Conservation (phyloP, 805 yeast species). For the Yamadazyma laniorum region DNA sequence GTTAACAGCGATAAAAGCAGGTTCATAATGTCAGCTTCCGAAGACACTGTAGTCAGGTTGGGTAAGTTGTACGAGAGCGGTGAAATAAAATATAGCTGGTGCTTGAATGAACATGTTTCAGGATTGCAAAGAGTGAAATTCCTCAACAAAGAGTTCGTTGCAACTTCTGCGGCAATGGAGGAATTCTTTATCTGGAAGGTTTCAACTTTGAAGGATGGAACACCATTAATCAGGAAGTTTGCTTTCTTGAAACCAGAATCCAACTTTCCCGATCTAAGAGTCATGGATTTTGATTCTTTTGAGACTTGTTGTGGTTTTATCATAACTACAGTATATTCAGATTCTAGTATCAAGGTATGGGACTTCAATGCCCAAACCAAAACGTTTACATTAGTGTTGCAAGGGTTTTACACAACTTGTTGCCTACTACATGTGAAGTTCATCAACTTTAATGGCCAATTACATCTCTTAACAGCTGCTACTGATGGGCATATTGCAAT, state of each 20-base stretch:
- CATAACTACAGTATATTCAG: conserved; percentile 76
- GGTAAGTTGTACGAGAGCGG: conserved; percentile 44
- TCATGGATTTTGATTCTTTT: conserved; percentile 75
- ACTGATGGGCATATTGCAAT: conserved; percentile 79
- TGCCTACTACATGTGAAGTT: conserved; percentile 70
- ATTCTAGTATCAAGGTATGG: conserved; percentile 74
- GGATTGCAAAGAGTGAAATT: conserved; percentile 79
- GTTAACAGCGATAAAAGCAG: conserved; percentile 24
- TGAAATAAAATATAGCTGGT: conserved; percentile 48
- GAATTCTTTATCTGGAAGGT: conserved; percentile 83
- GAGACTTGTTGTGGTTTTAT: conserved; percentile 47
- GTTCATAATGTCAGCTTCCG: conserved; percentile 75
- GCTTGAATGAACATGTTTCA: conserved; percentile 78
- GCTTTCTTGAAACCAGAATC: conserved; percentile 55
- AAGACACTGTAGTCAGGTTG: conserved; percentile 79
- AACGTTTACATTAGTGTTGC: conserved; percentile 42
- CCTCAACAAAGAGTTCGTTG: conserved; percentile 47
- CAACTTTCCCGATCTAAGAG: conserved; percentile 75
- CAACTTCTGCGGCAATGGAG: conserved; percentile 75
- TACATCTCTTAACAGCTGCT: conserved; percentile 56
- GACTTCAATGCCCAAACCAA: conserved; percentile 38
- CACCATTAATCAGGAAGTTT: conserved; percentile 48
- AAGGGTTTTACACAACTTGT: conserved; percentile 64
- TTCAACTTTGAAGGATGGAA: conserved; percentile 25
- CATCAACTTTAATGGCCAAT: conserved; percentile 22